These are phyloP conservation scores for Helichrysum umbraculigerum DNA, from an alignment of 129 eudicot genomes.

Conservation along the genomic window DNA sequence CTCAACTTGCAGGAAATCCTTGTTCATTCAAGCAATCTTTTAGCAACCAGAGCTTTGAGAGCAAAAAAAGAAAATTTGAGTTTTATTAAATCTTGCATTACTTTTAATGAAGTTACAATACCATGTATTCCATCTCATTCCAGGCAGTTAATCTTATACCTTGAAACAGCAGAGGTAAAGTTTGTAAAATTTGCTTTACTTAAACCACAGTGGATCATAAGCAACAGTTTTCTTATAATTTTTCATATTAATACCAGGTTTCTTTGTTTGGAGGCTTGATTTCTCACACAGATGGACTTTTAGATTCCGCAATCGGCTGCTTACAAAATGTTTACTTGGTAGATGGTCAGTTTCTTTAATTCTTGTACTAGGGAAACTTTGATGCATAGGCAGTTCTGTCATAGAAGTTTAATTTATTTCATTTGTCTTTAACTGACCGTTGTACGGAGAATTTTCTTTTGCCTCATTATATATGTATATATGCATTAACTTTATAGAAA, in stretches of 20 bases:
- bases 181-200: constrained; percentile 8
- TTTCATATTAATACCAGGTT: constrained; percentile 44
- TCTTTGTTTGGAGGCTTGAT: constrained; percentile 63
- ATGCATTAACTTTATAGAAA: background rate
- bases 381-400: constrained; percentile 14
- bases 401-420: constrained; percentile 5
- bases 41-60: constrained; percentile 60
- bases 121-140: constrained; percentile 66
- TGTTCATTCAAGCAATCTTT: constrained; percentile 69
- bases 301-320: constrained; percentile 71
- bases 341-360: constrained; percentile 55
- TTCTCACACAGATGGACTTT: constrained; percentile 73
- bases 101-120: constrained; percentile 81
- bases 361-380: constrained; percentile 12
- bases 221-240: background rate
- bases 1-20: constrained; percentile 63
- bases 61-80: constrained; percentile 35
- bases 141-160: constrained; percentile 70
- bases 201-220: background rate
- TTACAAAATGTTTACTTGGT: constrained; percentile 39
- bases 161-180: constrained; percentile 83
- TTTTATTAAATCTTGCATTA: constrained; percentile 76
- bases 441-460: background rate
- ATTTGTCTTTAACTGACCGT: background rate
- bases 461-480: background rate